Conservation (phyloP, 1,284 basidiomycete genomes). For the Ustilago cynodontis region DNA sequence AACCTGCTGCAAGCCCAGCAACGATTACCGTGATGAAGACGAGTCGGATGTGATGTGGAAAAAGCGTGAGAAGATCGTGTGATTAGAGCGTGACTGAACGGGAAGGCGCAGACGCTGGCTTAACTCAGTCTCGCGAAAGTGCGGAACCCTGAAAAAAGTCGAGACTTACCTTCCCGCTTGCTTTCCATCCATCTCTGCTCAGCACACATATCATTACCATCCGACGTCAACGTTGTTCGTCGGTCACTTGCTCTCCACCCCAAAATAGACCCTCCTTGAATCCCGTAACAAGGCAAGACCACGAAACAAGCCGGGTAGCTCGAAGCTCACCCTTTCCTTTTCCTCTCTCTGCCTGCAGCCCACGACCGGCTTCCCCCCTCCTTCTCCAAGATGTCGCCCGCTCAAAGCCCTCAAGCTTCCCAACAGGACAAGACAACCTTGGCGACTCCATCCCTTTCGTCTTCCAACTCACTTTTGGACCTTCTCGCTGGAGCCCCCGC, state of each 20-base stretch:
- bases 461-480: slow-evolving; percentile 42
- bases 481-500: slow-evolving; percentile 44
- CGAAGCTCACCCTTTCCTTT: too few species aligned
- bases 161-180: slow-evolving; percentile 2
- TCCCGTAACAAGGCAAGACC: not conserved
- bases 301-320: not conserved
- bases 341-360: too few species aligned
- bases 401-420: not conserved
- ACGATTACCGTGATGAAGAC: not conserved
- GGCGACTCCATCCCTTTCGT: slow-evolving; percentile 3
- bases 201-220: slow-evolving; percentile 3
- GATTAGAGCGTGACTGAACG: not conserved
- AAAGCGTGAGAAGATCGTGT: not conserved
- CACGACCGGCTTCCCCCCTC: not conserved
- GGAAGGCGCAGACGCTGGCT: too few species aligned
- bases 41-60: not conserved
- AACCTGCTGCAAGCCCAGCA: not conserved
- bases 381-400: slow-evolving; percentile 14
- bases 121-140: not conserved
- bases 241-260: slow-evolving; percentile 3
- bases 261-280: slow-evolving; percentile 2
- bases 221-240: not conserved
- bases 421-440: not conserved
- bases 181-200: slow-evolving; percentile 4
- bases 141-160: slow-evolving; percentile 1